These are phyloP conservation scores for Globisporangium orthogonon DNA, from an alignment of 352 stramenopile species.

Conservation along the genomic window DNA sequence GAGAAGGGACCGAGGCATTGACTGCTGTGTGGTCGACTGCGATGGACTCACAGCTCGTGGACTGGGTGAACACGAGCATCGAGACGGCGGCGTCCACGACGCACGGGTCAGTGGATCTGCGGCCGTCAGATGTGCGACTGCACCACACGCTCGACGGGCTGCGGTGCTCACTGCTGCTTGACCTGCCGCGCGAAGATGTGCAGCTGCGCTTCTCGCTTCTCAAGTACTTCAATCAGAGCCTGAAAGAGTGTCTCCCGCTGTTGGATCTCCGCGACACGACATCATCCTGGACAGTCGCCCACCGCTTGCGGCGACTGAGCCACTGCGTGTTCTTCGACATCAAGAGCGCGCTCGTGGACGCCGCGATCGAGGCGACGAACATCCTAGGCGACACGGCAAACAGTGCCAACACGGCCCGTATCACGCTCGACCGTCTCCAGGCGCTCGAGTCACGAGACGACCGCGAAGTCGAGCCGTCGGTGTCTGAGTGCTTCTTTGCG, in stretches of 20 bases:
- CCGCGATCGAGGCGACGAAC: slow-evolving; percentile 71
- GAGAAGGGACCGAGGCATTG: background rate
- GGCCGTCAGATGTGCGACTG: slow-evolving; percentile 65
- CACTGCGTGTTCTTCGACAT: slow-evolving; percentile 88
- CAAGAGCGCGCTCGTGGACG: slow-evolving; percentile 75
- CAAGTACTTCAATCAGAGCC: slow-evolving; percentile 74
- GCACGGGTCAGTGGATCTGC: slow-evolving; percentile 49
- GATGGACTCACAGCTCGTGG: slow-evolving; percentile 82
- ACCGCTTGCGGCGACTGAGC: slow-evolving; percentile 60
- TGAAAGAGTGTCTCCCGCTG: slow-evolving; percentile 61
- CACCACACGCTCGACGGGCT: slow-evolving; percentile 64
- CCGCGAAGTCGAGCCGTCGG: slow-evolving; percentile 77
- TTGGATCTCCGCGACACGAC: slow-evolving; percentile 72
- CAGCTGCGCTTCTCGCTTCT: slow-evolving; percentile 76
- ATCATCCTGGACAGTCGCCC: slow-evolving; percentile 67
- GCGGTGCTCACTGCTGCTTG: slow-evolving; percentile 61
- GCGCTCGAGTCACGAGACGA: slow-evolving; percentile 85
- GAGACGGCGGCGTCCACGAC: slow-evolving; percentile 31
- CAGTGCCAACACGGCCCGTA: slow-evolving; percentile 66
- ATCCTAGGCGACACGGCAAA: slow-evolving; percentile 36
- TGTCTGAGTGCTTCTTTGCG: slow-evolving; percentile 91
- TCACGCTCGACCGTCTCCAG: slow-evolving; percentile 81
- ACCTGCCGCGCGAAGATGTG: slow-evolving; percentile 44
- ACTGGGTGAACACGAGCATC: slow-evolving; percentile 83
- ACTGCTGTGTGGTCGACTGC: slow-evolving; percentile 32